These are phyloP conservation scores for Phytopythium ostracodes DNA, from an alignment of 352 stramenopile genomes.

Conservation along the genomic window DNA sequence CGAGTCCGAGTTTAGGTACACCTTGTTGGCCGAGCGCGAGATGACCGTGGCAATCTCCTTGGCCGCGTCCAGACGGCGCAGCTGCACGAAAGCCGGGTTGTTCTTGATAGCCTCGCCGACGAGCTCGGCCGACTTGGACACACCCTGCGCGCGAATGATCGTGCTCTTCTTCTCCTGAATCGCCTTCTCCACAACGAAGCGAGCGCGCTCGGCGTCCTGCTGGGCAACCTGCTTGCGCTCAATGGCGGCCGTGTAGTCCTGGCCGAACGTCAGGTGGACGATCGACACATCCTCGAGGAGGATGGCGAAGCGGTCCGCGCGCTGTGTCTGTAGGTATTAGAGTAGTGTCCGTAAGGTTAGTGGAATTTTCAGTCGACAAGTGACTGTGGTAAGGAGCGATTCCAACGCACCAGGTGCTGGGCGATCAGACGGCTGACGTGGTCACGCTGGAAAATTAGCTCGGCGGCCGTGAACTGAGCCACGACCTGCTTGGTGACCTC, in stretches of 20 bases:
- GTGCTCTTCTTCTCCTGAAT: conserved; percentile 99
- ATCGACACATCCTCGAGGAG: conserved; percentile 98
- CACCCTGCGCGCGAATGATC: conserved; percentile 96
- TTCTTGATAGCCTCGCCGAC: conserved; percentile 99
- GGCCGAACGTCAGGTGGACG: conserved; percentile 98
- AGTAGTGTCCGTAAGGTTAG: neutral
- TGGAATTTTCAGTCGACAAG: conserved; percentile 14
- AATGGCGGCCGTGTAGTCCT: conserved; percentile 98
- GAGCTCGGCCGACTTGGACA: conserved; percentile 97
- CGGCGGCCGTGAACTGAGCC: conserved; percentile 98
- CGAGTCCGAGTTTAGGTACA: conserved; percentile 98
- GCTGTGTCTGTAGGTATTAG: conserved; percentile 49
- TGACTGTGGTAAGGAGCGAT: conserved; percentile 1
- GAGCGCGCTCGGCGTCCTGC: conserved; percentile 98
- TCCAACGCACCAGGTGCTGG: conserved; percentile 75
- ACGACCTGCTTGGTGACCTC: conserved; percentile 99
- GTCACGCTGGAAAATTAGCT: conserved; percentile 99
- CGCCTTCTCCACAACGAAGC: conserved; percentile 98
- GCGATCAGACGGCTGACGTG: conserved; percentile 94
- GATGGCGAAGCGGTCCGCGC: conserved; percentile 91
- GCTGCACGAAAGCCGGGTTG: conserved; percentile 99
- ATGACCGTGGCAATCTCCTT: conserved; percentile 98
- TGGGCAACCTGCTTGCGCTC: conserved; percentile 99
- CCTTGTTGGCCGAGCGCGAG: conserved; percentile 93
- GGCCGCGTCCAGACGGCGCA: conserved; percentile 97